phyloP scores from a whole-genome alignment of 148 eudicot genomes.

The Nepenthes mirabilis region DNA sequence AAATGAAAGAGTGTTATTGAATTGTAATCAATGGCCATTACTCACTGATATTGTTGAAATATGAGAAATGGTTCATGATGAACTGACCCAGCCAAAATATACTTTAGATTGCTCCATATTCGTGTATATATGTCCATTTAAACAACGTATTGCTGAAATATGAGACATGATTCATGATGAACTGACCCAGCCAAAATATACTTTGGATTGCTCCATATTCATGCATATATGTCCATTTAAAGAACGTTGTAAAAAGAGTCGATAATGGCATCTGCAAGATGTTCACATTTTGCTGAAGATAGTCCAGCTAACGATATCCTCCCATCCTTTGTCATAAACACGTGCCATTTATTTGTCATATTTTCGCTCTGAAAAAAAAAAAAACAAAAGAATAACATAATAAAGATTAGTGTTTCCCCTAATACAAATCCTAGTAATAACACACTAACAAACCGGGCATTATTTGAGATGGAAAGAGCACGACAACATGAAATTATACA shows the following conservation, averaged over 20 bases:
- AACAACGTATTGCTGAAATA: slow-evolving; percentile 20
- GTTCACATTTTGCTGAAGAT: slow-evolving; percentile 82
- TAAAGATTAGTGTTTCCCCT: neutral
- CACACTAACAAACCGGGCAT: too few relatives aligned
- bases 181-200: too few relatives aligned
- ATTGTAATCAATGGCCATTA: too few relatives aligned
- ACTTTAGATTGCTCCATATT: neutral
- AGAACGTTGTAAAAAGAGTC: slow-evolving; percentile 84
- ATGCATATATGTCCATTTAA: slow-evolving; percentile 2
- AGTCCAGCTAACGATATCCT: slow-evolving; percentile 92
- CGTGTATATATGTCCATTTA: slow-evolving; percentile 3
- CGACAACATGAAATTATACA: too few relatives aligned
- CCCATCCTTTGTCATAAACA: slow-evolving; percentile 97
- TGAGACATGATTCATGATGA: too few relatives aligned
- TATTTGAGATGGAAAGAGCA: too few relatives aligned
- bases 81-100: too few relatives aligned
- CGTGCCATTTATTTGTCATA: slow-evolving; percentile 92
- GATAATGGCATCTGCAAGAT: slow-evolving; percentile 93
- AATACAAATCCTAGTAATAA: neutral
- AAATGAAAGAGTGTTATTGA: too few relatives aligned
- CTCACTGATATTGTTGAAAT: too few relatives aligned
- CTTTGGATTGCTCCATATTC: neutral
- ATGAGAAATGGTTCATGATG: too few relatives aligned
- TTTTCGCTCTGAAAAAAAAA: slow-evolving; percentile 51
- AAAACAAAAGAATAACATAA: neutral